phyloP scores from a whole-genome alignment of 23 red algal species.

The Gracilaria gracilis region DNA sequence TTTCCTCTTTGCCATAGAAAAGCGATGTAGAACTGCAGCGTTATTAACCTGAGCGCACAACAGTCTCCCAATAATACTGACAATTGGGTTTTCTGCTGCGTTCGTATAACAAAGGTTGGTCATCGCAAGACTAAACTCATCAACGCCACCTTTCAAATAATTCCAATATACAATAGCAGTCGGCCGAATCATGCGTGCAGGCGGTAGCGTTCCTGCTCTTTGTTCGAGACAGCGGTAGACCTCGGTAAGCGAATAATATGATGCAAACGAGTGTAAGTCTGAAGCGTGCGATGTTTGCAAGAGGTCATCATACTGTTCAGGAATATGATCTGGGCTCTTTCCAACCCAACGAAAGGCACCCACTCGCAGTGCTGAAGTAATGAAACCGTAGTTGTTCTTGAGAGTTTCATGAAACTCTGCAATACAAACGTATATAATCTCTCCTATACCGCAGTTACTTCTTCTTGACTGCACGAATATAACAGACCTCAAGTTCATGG shows the following conservation, averaged over 20 bases:
- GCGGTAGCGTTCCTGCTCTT: neutral
- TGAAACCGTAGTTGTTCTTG: neutral
- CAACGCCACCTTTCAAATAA: conserved; percentile 28
- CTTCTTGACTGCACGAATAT: neutral
- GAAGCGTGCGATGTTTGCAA: neutral
- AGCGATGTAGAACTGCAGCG: too few species aligned
- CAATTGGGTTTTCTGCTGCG: neutral
- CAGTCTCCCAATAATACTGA: too few species aligned
- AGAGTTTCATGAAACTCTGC: neutral
- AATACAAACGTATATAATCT: neutral
- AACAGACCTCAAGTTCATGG: neutral
- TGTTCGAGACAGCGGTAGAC: neutral
- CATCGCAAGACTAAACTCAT: conserved; percentile 1
- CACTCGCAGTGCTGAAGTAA: neutral
- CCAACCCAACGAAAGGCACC: neutral
- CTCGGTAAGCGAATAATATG: neutral
- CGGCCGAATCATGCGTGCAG: neutral
- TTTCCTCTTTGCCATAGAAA: too few species aligned
- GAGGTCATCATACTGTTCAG: neutral
- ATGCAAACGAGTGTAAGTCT: neutral
- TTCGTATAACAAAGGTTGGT: neutral
- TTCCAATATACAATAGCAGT: neutral
- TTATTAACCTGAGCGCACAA: too few species aligned
- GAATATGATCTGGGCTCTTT: neutral
- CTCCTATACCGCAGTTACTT: neutral